Base-by-base conservation (phyloP, 2,329 filamentous ascomycete genomes). In the Sclerotinia glacialis region DNA sequence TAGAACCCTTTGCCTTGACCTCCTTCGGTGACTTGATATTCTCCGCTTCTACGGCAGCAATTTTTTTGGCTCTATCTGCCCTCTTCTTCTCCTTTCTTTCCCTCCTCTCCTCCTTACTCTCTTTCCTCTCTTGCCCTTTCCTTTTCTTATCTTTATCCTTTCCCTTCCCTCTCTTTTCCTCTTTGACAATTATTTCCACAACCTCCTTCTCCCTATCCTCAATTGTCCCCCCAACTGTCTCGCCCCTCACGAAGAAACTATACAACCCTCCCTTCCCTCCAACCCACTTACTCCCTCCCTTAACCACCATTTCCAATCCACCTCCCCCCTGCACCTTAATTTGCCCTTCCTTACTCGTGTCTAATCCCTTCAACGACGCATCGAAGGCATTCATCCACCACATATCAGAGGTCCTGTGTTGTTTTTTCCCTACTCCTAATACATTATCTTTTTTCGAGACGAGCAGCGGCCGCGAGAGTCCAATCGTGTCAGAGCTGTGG, bases 361-460 rank as follows among this genome's bases (percentile, higher is more conserved):
- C 89, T 64, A 97, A 83, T 5, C 89, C 90, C 78, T 95, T 90
- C 71, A 97, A 81, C 66, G 93, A 93, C 76, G 93, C 89, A 78
- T 98, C 94, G 72, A 97, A 97, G 14, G 95, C 95, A 67, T 92
- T 89, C 78, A 97, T 83, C 95, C 95, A 99, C 95, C 95, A 99
- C 77, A 97, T 93, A 76, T 97, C 94, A 72, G 83, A 85, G 78
- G 83, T 82, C 28, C 69, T 70, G 66, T 84, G 84, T 71, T 86
- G 86, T 77, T 91, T 92, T 76, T 91, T 88, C 65, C 94, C 94
- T 6, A 98, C 82, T 31, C 94, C 94, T 64, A 91, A 83, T 37
- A 85, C 89, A 77, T 96, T 90, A 73, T 89, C 84, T 78, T 96
- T 96, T 73, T 91, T 89, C 67, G 90, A 88, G 66, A 97, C 85